Conservation (phyloP, 2,329 filamentous ascomycete genomes). For the Calonectria multiphialidica region DNA sequence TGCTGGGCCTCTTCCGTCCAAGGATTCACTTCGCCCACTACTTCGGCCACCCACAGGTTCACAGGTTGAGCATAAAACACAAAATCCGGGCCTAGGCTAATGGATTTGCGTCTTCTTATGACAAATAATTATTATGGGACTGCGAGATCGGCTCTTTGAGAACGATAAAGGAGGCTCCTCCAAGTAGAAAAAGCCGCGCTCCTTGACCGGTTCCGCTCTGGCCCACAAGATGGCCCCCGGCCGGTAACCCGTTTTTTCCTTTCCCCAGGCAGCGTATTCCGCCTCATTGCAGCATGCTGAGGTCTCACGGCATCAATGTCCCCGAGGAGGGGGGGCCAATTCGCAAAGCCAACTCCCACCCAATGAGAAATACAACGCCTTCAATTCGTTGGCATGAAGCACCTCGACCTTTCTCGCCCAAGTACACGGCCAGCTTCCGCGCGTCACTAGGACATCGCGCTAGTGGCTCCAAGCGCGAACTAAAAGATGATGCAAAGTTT, state of each 20-base stretch:
- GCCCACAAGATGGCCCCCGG: not conserved
- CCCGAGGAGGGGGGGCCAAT: not conserved
- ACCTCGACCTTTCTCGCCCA: not conserved
- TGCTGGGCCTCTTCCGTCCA: not conserved
- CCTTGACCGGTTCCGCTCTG: not conserved
- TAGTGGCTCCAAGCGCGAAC: not conserved
- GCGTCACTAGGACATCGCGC: not conserved
- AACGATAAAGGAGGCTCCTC: not conserved
- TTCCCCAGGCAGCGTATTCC: not conserved
- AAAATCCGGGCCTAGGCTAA: too few species aligned
- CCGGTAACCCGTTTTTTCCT: not conserved
- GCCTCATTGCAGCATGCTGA: too few species aligned
- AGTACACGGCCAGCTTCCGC: not conserved
- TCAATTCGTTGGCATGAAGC: not conserved
- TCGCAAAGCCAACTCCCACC: not conserved
- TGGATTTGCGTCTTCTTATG: not conserved
- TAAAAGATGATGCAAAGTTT: not conserved
- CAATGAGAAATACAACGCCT: not conserved
- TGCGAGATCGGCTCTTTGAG: not conserved
- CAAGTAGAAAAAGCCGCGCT: not conserved
- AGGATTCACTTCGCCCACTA: not conserved
- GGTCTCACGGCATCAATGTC: too few species aligned
- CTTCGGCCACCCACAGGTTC: too few species aligned
- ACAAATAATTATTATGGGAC: not conserved
- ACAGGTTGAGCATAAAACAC: too few species aligned